Evolutionary conservation across 225 moss, liverwort and hornwort genomes (phyloP).

Genomic region (Marchantia paleacea): DNA sequence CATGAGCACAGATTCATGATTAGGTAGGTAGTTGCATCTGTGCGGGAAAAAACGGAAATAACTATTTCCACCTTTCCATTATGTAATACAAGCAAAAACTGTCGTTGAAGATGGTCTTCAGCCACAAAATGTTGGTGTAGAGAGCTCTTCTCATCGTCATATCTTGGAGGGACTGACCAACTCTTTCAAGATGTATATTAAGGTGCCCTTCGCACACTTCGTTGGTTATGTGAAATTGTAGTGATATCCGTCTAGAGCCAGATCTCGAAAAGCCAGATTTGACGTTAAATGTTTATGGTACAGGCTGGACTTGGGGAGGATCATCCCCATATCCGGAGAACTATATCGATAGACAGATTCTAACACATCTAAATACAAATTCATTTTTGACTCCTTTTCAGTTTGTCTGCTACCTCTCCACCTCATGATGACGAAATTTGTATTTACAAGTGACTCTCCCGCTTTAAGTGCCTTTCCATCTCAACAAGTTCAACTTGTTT

Average conservation of each 20-base stretch:
- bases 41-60: background rate
- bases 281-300: background rate
- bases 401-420: no score
- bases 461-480: no score
- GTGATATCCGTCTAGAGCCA: background rate
- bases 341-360: no score
- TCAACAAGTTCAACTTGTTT: no score
- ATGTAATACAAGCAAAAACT: background rate
- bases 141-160: background rate
- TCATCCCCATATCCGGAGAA: no score
- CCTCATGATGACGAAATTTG: no score
- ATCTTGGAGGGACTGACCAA: background rate
- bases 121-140: background rate
- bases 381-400: no score
- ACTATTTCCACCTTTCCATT: background rate
- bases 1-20: background rate
- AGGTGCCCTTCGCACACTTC: background rate
- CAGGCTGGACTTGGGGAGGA: background rate
- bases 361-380: no score
- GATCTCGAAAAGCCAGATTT: background rate
- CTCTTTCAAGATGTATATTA: constrained; percentile 14
- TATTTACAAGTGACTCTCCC: no score
- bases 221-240: constrained; percentile 5
- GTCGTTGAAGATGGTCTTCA: background rate
- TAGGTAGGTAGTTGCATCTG: background rate